A percentile compares a stretch with the other conserved stretches of the same genome.
Evolutionary conservation across 352 stramenopile genomes (phyloP).

Genomic region (Pythium chondricola): DNA sequence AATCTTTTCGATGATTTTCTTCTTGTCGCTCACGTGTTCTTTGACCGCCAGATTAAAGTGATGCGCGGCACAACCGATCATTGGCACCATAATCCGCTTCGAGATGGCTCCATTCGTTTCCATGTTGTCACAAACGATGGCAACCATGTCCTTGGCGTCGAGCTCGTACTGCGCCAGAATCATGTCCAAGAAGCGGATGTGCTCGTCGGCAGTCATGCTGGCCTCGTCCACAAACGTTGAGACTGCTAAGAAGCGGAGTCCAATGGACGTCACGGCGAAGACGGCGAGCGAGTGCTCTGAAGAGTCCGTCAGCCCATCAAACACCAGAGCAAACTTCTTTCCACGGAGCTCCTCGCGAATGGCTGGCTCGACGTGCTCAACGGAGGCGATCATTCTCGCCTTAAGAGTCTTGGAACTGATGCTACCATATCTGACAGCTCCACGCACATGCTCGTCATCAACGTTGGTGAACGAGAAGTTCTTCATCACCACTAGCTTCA

Average conservation of each 20-base stretch:
- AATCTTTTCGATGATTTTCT: neutral
- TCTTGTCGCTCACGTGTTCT: neutral
- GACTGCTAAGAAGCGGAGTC: neutral
- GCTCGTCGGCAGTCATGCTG: neutral
- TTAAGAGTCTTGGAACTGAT: no score
- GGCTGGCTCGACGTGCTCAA: neutral
- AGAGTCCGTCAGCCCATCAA: neutral
- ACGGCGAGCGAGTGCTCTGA: neutral
- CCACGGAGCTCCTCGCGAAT: neutral
- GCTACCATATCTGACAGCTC: no score
- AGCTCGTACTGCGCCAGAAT: neutral
- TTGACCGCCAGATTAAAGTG: neutral
- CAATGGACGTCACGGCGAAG: neutral
- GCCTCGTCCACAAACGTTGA: neutral
- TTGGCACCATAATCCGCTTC: neutral
- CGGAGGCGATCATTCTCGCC: no score
- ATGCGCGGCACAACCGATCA: no score
- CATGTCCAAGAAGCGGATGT: neutral
- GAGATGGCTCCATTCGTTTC: neutral
- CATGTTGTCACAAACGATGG: neutral
- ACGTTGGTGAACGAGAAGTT: slow-evolving; percentile 1
- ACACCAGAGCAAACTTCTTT: neutral
- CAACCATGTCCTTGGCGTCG: neutral
- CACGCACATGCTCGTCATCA: neutral
- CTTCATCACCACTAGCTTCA: neutral